Base-by-base conservation (phyloP, 306 rosid genomes). In the Glycine latifolia region DNA sequence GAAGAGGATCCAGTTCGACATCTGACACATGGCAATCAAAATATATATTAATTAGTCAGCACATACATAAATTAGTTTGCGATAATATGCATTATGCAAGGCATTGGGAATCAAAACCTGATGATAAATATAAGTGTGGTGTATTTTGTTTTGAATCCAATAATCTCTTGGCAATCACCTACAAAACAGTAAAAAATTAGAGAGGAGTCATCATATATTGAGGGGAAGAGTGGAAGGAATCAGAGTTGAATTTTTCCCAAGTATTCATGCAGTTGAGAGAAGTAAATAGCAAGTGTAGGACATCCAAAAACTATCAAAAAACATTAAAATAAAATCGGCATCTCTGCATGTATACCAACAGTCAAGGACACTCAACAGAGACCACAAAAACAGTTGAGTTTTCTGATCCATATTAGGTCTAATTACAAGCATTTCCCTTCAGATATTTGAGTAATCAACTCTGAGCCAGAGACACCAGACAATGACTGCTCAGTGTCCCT, bases 101-200 rank as follows among this genome's bases (percentile, higher is more conserved):
- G 59, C 17, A 67, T 20, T 54, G 53, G 73, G 86, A 73, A 53
- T 66, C 59, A 67, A 67, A 79, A 93, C 99, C 99, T 93, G 98
- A 84, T 72, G 98, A 88, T 77, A 95, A 83, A 85, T 93, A 95
- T 50, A 95, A 79, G 85, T 95, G 99, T 26, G 99, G 98, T 11
- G 91, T 91, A 86, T 89, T 79, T 86, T 93, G 97, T 73, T 95
- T 95, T 50, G 99, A 95, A 79, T 95, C 99, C 83, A 93, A 77
- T 80, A 93, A 84, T 85, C 98, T 95, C 85, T 82, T 93, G 76
- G 98, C 99, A 37, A 95, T 95, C 81, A 95, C 96, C 99, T 95
- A 91, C 69, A 73, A 55, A 86, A 78, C 35, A 79, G 58, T 53
- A 11, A 54, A 81, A 26, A 55, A 81, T 75, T 62, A 70, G 63